Evolutionary conservation across 257 asterid genomes (phyloP), one percentile per base, ranked within the genome.

Genomic region (Lithospermum erythrorhizon): DNA sequence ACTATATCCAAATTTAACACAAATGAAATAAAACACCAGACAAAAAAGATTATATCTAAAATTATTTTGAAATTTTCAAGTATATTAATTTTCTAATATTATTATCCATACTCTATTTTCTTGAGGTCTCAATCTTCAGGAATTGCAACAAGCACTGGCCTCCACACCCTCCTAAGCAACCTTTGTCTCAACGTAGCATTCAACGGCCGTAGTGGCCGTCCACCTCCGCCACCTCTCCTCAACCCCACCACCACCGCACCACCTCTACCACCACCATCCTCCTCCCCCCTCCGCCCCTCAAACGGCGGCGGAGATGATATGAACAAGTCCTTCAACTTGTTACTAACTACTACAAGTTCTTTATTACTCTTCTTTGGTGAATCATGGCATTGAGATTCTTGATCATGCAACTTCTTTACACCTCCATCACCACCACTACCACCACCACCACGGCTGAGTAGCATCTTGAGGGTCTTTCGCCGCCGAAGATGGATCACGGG

Each of bases 401-500:
- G 68, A 55, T 41, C 57, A 7, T 24, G 27, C 4, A 4, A 4
- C 71, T 67, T 72, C 55, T 5, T 32, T 79, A 67, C 25, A 79
- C 75, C 35, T 55, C 19, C 32, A 21, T 75, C 58, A 61, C 74
- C 61, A 15, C 69, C 62, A 1, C 60, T 59, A 1, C 60, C 67
- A 22, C 79, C 73, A 2, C 75, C 75, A 55, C 72, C 69, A 41
- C 90, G 84, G 63, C 81, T 71, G 74, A 90, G 93, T 9, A 90
- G 78, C 98, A 87, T 90, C 1, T 90, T 81, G 4, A 90, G 94
- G 1, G 98, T 90, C 61, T 74, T 87, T 59, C 95, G 71, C n/a
- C 95, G 89, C 70, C 97, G 97, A 70, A 90, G 80, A 65, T 87
- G 95, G 78, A 86, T 82, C 17, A 90, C 93, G 15, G 98, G 96